Conservation (phyloP, 1,139 yeast species). For the Yamadazyma sp. region DNA sequence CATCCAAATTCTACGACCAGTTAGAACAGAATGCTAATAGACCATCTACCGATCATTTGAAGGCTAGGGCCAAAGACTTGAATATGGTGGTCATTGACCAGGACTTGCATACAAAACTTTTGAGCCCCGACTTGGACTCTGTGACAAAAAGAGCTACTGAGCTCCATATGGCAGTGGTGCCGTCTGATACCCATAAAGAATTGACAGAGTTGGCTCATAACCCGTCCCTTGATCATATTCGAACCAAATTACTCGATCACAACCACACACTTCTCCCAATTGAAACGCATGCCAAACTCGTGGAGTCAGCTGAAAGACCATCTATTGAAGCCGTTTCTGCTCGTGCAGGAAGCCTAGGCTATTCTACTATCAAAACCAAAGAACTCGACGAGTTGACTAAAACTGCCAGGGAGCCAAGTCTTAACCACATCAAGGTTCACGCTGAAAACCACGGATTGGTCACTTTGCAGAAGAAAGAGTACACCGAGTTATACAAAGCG, state of each 20-base stretch:
- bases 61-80: slow-evolving; percentile 25
- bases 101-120: slow-evolving; percentile 16
- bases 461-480: slow-evolving; percentile 34
- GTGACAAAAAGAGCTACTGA: slow-evolving; percentile 11
- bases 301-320: slow-evolving; percentile 16
- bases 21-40: slow-evolving; percentile 21
- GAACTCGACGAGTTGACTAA: slow-evolving; percentile 21
- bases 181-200: slow-evolving; percentile 5
- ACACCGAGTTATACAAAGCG: slow-evolving; percentile 31
- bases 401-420: slow-evolving; percentile 32
- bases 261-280: slow-evolving; percentile 18
- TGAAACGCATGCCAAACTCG: slow-evolving; percentile 19
- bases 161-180: slow-evolving; percentile 10
- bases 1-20: slow-evolving; percentile 30
- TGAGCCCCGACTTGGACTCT: slow-evolving; percentile 21
- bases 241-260: slow-evolving; percentile 15
- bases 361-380: slow-evolving; percentile 11
- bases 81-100: slow-evolving; percentile 20
- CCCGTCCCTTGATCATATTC: slow-evolving; percentile 24
- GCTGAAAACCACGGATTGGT: slow-evolving; percentile 39
- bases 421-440: slow-evolving; percentile 33
- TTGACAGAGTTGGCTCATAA: slow-evolving; percentile 12
- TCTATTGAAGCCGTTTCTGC: slow-evolving; percentile 14
- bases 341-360: slow-evolving; percentile 15
- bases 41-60: slow-evolving; percentile 26